phyloP scores from a whole-genome alignment of 495 filamentous ascomycete species.

The Clavariopsis aquatica region DNA sequence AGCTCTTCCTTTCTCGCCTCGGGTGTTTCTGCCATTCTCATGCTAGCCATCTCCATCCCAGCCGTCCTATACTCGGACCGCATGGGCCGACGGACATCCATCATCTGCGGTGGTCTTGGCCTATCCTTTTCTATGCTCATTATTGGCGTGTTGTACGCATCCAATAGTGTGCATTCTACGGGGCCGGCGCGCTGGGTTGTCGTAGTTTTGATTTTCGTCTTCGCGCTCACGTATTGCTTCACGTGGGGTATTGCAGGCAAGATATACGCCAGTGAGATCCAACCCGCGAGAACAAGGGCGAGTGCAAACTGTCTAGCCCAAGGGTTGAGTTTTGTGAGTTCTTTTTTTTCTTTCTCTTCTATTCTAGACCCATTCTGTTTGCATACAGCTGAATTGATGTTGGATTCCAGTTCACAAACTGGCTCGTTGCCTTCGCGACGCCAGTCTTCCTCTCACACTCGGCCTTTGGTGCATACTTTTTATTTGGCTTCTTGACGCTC shows the following conservation, averaged over 20 bases:
- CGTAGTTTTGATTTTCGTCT: constrained; percentile 37
- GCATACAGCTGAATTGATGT: neutral
- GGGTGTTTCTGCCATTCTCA: constrained; percentile 58
- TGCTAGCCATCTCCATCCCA: constrained; percentile 56
- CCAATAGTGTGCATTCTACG: constrained; percentile 27
- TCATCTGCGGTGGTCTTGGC: constrained; percentile 33
- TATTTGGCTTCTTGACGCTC: constrained; percentile 57
- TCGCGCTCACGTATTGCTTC: constrained; percentile 33
- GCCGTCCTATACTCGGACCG: constrained; percentile 41
- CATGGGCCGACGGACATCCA: constrained; percentile 37
- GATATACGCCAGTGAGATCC: constrained; percentile 41
- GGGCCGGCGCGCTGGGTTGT: constrained; percentile 39
- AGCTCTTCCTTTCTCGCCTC: constrained; percentile 57
- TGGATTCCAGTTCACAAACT: constrained; percentile 50
- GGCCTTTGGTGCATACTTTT: constrained; percentile 60
- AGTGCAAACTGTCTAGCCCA: constrained; percentile 35
- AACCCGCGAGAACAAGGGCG: constrained; percentile 35
- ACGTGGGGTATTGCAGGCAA: constrained; percentile 40
- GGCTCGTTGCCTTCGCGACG: constrained; percentile 64
- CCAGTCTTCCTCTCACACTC: constrained; percentile 61
- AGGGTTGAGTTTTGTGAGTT: constrained; percentile 36
- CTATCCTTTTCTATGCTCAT: constrained; percentile 34
- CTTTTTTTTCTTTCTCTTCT: neutral
- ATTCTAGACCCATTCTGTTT: neutral
- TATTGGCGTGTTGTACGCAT: constrained; percentile 39